A percentile compares a stretch with the other conserved stretches of the same genome.
Evolutionary conservation across 805 yeast genomes (phyloP).

Genomic region (Candida saitoana): DNA sequence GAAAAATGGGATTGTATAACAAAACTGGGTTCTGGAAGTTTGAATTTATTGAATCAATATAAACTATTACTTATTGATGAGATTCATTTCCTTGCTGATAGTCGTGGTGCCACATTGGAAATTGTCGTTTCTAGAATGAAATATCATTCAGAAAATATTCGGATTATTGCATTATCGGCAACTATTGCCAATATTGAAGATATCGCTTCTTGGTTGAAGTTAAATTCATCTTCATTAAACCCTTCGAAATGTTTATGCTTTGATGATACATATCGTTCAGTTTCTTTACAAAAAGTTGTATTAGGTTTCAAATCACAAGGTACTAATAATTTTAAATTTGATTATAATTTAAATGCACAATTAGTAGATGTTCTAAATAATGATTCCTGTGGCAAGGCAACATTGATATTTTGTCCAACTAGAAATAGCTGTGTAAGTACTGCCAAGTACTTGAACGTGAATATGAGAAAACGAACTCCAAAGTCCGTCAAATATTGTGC

Average conservation of each 20-base stretch:
- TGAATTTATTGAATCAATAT: slow-evolving; percentile 13
- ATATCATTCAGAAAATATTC: slow-evolving; percentile 6
- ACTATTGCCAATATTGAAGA: slow-evolving; percentile 51
- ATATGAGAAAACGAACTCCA: slow-evolving; percentile 7
- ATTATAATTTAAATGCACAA: slow-evolving; percentile 39
- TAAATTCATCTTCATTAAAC: slow-evolving; percentile 2
- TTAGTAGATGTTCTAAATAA: slow-evolving; percentile 34
- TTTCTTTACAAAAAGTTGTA: slow-evolving; percentile 37
- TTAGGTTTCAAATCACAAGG: slow-evolving; percentile 37
- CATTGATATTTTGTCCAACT: slow-evolving; percentile 51
- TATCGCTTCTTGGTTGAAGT: slow-evolving; percentile 26
- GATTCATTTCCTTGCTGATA: slow-evolving; percentile 20
- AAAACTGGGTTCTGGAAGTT: slow-evolving; percentile 45
- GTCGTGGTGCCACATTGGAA: slow-evolving; percentile 26
- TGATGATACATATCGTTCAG: slow-evolving; percentile 48
- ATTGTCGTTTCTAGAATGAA: slow-evolving; percentile 16
- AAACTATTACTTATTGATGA: slow-evolving; percentile 20
- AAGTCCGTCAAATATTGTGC: neutral
- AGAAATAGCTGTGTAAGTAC: slow-evolving; percentile 46
- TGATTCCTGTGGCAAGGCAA: slow-evolving; percentile 41
- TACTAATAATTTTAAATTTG: slow-evolving; percentile 47
- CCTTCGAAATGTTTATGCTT: slow-evolving; percentile 37
- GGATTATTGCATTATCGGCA: slow-evolving; percentile 35
- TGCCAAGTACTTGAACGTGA: slow-evolving; percentile 35
- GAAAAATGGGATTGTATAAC: slow-evolving; percentile 61